A percentile compares a stretch with the other conserved stretches of the same genome.
These are phyloP conservation scores for Colletotrichum cereale DNA, from an alignment of 2,329 filamentous ascomycete species.

Conservation along the genomic window DNA sequence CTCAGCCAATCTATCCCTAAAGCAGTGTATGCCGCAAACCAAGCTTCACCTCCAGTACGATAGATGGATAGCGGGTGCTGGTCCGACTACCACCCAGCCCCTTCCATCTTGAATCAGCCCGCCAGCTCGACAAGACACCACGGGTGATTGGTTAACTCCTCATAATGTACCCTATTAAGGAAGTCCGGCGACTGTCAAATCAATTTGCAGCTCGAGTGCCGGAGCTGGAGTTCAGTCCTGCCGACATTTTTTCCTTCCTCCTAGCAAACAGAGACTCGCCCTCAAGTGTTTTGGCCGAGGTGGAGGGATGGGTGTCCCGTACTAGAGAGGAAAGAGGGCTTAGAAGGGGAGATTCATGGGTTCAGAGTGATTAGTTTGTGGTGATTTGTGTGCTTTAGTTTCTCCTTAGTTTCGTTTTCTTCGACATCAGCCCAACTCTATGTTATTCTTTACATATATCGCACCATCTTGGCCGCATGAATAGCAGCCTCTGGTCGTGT, in stretches of 20 bases:
- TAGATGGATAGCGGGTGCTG: too few relatives aligned
- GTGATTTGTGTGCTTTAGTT: neutral
- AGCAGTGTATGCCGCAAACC: too few relatives aligned
- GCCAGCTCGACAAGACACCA: too few relatives aligned
- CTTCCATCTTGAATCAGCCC: too few relatives aligned
- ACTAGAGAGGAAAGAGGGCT: neutral
- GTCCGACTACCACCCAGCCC: too few relatives aligned
- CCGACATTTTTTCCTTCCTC: neutral
- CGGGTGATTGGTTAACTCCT: too few relatives aligned
- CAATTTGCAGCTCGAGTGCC: neutral
- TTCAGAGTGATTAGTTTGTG: neutral
- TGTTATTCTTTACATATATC: neutral
- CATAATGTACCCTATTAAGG: too few relatives aligned
- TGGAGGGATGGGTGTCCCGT: neutral
- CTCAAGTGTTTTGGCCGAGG: neutral
- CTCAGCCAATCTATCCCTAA: too few relatives aligned
- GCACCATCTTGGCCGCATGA: too few relatives aligned
- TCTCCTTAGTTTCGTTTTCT: neutral
- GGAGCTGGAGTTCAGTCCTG: neutral
- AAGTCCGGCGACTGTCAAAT: neutral
- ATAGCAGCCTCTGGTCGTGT: too few relatives aligned
- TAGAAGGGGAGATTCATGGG: neutral
- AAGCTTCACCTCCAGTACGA: too few relatives aligned
- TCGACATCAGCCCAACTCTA: neutral
- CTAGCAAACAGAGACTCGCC: slow-evolving; percentile 4